Evolutionary conservation across 2,329 filamentous ascomycete species (phyloP).

Genomic region (Mariannaea sp.): DNA sequence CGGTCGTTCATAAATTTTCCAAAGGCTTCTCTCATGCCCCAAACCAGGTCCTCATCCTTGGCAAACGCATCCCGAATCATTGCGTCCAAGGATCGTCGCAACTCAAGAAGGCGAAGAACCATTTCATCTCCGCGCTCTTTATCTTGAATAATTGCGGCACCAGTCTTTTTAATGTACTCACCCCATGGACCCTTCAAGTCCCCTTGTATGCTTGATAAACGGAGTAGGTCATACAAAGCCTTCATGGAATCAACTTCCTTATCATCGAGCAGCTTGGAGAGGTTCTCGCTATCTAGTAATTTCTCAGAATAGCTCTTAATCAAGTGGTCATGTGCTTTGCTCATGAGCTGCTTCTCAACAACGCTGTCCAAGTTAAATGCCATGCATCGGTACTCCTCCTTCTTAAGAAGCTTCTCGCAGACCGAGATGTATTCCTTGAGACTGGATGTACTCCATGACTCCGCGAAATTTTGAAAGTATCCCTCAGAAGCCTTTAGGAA

Average conservation of each 20-base stretch:
- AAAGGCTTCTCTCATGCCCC: slow-evolving; percentile 83
- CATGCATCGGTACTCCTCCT: slow-evolving; percentile 78
- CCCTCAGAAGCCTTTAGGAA: slow-evolving; percentile 70
- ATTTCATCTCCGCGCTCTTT: slow-evolving; percentile 80
- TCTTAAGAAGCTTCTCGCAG: slow-evolving; percentile 69
- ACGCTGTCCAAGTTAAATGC: slow-evolving; percentile 80
- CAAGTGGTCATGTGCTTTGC: slow-evolving; percentile 72
- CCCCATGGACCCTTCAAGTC: slow-evolving; percentile 75
- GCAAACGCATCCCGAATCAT: slow-evolving; percentile 79
- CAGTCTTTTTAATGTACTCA: slow-evolving; percentile 76
- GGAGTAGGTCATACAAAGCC: slow-evolving; percentile 77
- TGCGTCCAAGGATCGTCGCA: slow-evolving; percentile 79
- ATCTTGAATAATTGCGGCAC: slow-evolving; percentile 79
- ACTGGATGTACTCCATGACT: slow-evolving; percentile 63
- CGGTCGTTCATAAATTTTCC: slow-evolving; percentile 91
- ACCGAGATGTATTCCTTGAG: slow-evolving; percentile 77
- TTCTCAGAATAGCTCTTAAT: slow-evolving; percentile 70
- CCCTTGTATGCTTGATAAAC: slow-evolving; percentile 71
- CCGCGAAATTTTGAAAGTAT: slow-evolving; percentile 73
- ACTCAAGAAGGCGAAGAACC: slow-evolving; percentile 79
- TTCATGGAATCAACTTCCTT: slow-evolving; percentile 73
- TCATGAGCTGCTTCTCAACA: slow-evolving; percentile 77
- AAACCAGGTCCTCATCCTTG: slow-evolving; percentile 75
- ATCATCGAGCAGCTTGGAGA: slow-evolving; percentile 74
- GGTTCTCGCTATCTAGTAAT: slow-evolving; percentile 67